A percentile compares a stretch with the other conserved stretches of the same genome.
These are phyloP conservation scores for Clarireedia homoeocarpa DNA, from an alignment of 2,329 filamentous ascomycete genomes.

Conservation along the genomic window DNA sequence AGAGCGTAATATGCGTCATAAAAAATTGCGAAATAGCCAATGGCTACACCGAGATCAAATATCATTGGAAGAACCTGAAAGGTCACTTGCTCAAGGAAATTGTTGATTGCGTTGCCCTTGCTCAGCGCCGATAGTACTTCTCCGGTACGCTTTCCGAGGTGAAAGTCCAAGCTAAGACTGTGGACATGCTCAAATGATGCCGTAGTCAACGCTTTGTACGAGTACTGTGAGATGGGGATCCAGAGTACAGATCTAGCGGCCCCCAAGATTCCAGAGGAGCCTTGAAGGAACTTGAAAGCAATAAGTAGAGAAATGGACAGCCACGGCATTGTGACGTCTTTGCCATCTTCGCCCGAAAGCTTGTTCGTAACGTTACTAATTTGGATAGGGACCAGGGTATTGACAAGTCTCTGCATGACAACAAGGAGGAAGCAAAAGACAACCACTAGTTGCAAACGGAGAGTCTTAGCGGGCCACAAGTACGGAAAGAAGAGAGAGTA, in stretches of 20 bases:
- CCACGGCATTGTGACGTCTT: constrained; percentile 53
- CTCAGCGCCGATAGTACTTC: constrained; percentile 93
- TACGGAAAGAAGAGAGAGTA: constrained; percentile 96
- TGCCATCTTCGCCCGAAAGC: constrained; percentile 50
- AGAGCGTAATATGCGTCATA: constrained; percentile 90
- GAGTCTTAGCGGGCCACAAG: constrained; percentile 83
- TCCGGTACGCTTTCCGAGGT: constrained; percentile 91
- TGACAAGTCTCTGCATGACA: constrained; percentile 72
- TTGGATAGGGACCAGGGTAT: constrained; percentile 77
- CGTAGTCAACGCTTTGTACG: constrained; percentile 87
- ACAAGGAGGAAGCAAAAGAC: constrained; percentile 76
- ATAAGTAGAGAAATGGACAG: constrained; percentile 68
- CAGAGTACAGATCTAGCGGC: constrained; percentile 77
- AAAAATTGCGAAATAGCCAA: constrained; percentile 67
- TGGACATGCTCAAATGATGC: constrained; percentile 98
- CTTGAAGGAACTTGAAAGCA: constrained; percentile 72
- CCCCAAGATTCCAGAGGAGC: constrained; percentile 78
- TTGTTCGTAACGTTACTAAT: constrained; percentile 72
- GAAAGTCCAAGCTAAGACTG: constrained; percentile 88
- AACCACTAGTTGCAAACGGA: constrained; percentile 68
- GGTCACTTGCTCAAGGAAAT: constrained; percentile 91
- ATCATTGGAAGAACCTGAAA: constrained; percentile 96
- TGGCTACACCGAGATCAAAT: constrained; percentile 77
- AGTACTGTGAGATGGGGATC: constrained; percentile 96
- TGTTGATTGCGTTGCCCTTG: constrained; percentile 94